A percentile compares a stretch with the other conserved stretches of the same genome.
These are phyloP conservation scores for Penicillium tannophilum DNA, from an alignment of 495 filamentous ascomycete species.

Conservation along the genomic window DNA sequence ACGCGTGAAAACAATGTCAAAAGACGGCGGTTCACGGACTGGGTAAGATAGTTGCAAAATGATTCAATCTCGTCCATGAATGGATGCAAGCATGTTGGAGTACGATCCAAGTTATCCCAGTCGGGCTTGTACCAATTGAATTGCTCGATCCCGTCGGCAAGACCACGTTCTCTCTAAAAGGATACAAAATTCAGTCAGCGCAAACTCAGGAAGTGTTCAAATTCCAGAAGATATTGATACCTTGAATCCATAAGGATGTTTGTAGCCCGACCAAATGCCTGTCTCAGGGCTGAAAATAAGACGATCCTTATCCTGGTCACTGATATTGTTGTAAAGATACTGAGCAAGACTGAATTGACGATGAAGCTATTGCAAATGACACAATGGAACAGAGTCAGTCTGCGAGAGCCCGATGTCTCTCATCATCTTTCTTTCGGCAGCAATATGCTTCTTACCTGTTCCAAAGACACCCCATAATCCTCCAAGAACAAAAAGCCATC, in stretches of 20 bases:
- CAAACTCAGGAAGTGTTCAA: not conserved
- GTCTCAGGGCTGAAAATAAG: conserved; percentile 43
- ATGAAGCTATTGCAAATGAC: conserved; percentile 32
- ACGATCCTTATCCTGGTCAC: conserved; percentile 45
- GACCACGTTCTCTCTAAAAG: conserved; percentile 34
- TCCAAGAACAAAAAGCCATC: conserved; percentile 51
- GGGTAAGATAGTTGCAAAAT: conserved; percentile 47
- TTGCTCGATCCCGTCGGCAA: conserved; percentile 48
- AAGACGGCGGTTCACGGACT: conserved; percentile 47
- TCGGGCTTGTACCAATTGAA: conserved; percentile 51
- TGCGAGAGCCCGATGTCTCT: not conserved
- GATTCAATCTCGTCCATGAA: conserved; percentile 50
- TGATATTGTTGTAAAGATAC: conserved; percentile 48
- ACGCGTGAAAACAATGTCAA: conserved; percentile 48
- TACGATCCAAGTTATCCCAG: conserved; percentile 34
- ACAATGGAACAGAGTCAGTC: not conserved
- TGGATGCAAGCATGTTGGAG: conserved; percentile 41
- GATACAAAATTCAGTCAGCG: not conserved
- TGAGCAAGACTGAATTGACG: conserved; percentile 49
- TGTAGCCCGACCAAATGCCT: conserved; percentile 45
- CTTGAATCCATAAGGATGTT: conserved; percentile 45
- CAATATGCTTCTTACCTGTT: conserved; percentile 33
- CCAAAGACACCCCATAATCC: conserved; percentile 50
- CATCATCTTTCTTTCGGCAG: not conserved
- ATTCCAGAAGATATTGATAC: conserved; percentile 14